phyloP scores from a whole-genome alignment of 257 asterid genomes.

The Lithospermum erythrorhizon region DNA sequence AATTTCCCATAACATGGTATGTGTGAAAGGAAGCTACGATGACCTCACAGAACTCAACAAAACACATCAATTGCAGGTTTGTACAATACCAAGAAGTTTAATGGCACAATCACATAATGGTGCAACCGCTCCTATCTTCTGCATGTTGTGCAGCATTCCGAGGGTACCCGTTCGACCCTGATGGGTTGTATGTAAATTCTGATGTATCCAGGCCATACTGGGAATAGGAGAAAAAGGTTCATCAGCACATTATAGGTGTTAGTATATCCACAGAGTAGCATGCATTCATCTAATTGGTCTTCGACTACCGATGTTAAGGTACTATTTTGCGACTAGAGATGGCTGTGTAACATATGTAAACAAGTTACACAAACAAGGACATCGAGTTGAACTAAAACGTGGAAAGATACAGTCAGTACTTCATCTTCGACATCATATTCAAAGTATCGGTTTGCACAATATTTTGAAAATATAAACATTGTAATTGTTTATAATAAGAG shows the following conservation, averaged over 20 bases:
- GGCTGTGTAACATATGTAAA: too few species aligned
- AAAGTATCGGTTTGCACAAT: too few species aligned
- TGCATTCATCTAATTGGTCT: too few species aligned
- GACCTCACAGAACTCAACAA: conserved; percentile 20
- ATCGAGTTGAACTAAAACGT: too few species aligned
- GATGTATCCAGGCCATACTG: conserved; percentile 98
- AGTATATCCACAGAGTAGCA: too few species aligned
- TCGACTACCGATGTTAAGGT: too few species aligned
- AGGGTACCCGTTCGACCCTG: conserved; percentile 63
- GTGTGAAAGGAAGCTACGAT: conserved; percentile 14
- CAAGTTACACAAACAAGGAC: too few species aligned
- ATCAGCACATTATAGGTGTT: background rate
- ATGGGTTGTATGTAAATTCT: conserved; percentile 89
- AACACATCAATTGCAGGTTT: conserved; percentile 11
- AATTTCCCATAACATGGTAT: background rate
- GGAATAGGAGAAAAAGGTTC: background rate
- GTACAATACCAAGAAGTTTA: conserved; percentile 13
- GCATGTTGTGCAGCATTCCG: conserved; percentile 51
- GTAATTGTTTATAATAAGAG: too few species aligned
- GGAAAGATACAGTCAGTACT: too few species aligned
- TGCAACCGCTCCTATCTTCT: conserved; percentile 71
- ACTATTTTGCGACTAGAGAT: too few species aligned
- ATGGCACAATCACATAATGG: conserved; percentile 58
- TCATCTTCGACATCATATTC: too few species aligned
- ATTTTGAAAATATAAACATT: too few species aligned